Conservation (phyloP, 176 grass and related monocot genomes). For the Oryza officinalis region DNA sequence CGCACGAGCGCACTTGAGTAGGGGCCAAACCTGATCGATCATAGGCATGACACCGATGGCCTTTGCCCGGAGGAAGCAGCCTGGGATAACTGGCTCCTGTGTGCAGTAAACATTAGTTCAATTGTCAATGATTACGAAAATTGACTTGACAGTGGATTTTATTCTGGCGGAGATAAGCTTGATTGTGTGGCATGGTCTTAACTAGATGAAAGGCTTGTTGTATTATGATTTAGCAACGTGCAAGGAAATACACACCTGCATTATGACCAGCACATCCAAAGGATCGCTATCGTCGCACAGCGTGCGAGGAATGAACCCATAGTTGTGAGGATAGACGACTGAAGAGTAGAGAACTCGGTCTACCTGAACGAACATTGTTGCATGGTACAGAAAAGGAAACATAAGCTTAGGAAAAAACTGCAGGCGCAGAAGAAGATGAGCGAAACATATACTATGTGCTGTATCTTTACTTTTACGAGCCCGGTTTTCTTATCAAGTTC, state of each 20-base stretch:
- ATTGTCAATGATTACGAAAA: not conserved
- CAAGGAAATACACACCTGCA: slow-evolving; percentile 67
- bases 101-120: not conserved
- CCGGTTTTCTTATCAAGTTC: slow-evolving; percentile 99
- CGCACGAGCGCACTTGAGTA: not conserved
- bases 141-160: no score
- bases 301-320: slow-evolving; percentile 93
- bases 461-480: slow-evolving; percentile 65
- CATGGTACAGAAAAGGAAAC: not conserved
- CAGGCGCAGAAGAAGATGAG: not conserved
- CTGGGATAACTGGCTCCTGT: slow-evolving; percentile 70
- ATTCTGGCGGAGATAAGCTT: not conserved
- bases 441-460: not conserved
- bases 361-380: slow-evolving; percentile 47
- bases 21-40: slow-evolving; percentile 70
- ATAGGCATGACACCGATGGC: slow-evolving; percentile 86
- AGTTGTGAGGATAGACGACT: slow-evolving; percentile 94
- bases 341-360: slow-evolving; percentile 98
- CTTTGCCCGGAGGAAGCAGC: slow-evolving; percentile 66
- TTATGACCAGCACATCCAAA: slow-evolving; percentile 86
- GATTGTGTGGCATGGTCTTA: not conserved
- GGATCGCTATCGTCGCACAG: slow-evolving; percentile 92
- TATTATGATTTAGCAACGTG: not conserved
- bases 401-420: not conserved
- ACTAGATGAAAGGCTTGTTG: not conserved